Percentiles rank a stretch among this genome's conserved stretches.
phyloP scores from a whole-genome alignment of 192 early-diverging fungal species.

The Rhizophagus prolifer region DNA sequence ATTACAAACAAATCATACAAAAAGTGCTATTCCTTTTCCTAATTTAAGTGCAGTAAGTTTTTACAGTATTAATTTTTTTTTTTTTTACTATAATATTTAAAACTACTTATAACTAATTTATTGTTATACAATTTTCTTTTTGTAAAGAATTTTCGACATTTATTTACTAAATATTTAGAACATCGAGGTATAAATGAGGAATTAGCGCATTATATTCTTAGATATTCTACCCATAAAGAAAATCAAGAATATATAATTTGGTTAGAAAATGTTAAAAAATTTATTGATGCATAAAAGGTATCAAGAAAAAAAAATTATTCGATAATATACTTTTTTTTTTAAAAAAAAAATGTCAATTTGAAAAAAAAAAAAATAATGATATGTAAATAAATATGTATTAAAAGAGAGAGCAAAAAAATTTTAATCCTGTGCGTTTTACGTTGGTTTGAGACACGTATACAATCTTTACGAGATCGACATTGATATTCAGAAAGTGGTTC shows the following conservation, averaged over 20 bases:
- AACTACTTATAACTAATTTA: too few species aligned
- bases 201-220: neutral
- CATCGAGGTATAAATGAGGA: neutral
- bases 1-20: neutral
- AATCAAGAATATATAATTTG: slow-evolving; percentile 9
- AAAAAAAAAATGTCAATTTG: too few species aligned
- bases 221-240: neutral
- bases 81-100: too few species aligned
- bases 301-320: too few species aligned
- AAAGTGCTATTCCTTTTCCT: neutral
- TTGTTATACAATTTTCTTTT: neutral
- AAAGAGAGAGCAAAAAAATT: too few species aligned
- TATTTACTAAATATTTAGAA: neutral
- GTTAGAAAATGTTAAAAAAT: neutral
- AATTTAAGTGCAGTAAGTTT: neutral
- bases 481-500: too few species aligned
- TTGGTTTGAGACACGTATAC: too few species aligned
- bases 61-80: neutral
- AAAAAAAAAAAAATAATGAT: too few species aligned
- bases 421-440: too few species aligned
- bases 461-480: too few species aligned
- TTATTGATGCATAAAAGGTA: neutral
- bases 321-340: too few species aligned
- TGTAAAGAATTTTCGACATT: neutral
- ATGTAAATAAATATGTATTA: too few species aligned